These are phyloP conservation scores for Phellopilus nigrolimitatus DNA, from an alignment of 1,284 basidiomycete genomes.

Conservation along the genomic window DNA sequence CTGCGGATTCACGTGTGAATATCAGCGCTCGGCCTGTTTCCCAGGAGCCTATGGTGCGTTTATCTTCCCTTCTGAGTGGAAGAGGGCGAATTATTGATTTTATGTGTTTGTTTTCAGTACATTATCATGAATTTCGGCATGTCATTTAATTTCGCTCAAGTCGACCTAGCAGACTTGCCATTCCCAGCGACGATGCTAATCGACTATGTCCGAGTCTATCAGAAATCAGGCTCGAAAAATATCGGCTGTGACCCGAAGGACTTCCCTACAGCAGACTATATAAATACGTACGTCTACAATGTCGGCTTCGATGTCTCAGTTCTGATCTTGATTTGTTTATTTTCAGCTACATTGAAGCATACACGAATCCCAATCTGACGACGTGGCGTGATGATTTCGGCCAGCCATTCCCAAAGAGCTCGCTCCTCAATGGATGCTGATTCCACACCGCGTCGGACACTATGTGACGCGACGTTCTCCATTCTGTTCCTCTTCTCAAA, in stretches of 20 bases:
- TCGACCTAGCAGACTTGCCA: slow-evolving; percentile 32
- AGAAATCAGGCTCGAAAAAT: slow-evolving; percentile 38
- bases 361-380: slow-evolving; percentile 37
- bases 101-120: slow-evolving; percentile 22
- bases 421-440: slow-evolving; percentile 24
- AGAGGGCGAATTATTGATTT: not conserved
- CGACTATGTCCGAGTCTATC: slow-evolving; percentile 63
- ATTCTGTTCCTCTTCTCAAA: not conserved
- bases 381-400: slow-evolving; percentile 34
- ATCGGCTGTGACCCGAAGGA: slow-evolving; percentile 54
- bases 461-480: not conserved
- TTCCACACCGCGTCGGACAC: not conserved
- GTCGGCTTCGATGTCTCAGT: not conserved
- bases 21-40: slow-evolving; percentile 57
- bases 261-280: slow-evolving; percentile 49
- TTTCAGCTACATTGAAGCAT: slow-evolving; percentile 32
- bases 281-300: slow-evolving; percentile 33
- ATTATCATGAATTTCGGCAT: slow-evolving; percentile 42
- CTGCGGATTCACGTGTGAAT: slow-evolving; percentile 43
- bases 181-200: slow-evolving; percentile 44
- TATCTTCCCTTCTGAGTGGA: not conserved
- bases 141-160: slow-evolving; percentile 40
- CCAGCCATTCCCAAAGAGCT: slow-evolving; percentile 35
- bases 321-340: not conserved
- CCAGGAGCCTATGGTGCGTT: slow-evolving; percentile 56